phyloP scores from a whole-genome alignment of 2,329 filamentous ascomycete species.

The Claviceps lovelessii region DNA sequence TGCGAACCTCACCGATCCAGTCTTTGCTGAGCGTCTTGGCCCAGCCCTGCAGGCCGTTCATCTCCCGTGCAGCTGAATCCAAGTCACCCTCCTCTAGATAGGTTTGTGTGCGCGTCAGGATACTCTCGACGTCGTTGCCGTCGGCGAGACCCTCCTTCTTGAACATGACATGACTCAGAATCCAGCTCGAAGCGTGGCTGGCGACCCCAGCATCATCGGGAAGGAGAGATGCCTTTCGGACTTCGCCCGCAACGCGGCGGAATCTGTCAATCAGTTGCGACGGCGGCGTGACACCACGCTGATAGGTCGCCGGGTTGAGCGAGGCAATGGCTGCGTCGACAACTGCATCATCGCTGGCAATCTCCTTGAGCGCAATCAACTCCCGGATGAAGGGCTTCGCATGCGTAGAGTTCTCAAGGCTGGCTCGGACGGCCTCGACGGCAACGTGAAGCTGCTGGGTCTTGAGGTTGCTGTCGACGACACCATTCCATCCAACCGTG shows the following conservation, averaged over 20 bases:
- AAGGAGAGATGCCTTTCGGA: constrained; percentile 83
- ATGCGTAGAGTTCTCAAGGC: constrained; percentile 55
- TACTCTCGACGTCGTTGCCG: constrained; percentile 84
- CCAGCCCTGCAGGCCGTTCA: constrained; percentile 89
- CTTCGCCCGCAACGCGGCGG: constrained; percentile 79
- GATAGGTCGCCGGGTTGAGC: constrained; percentile 87
- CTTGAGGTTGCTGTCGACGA: constrained; percentile 78
- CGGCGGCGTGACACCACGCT: constrained; percentile 71
- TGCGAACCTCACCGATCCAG: constrained; percentile 81
- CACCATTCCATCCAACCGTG: constrained; percentile 76
- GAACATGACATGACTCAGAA: constrained; percentile 90
- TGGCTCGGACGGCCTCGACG: constrained; percentile 79
- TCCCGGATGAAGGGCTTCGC: constrained; percentile 82
- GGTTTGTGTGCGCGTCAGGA: constrained; percentile 78
- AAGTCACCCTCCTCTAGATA: constrained; percentile 85
- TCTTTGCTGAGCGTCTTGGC: constrained; percentile 88
- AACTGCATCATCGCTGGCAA: constrained; percentile 68
- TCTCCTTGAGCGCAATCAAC: constrained; percentile 86
- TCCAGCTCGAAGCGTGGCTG: constrained; percentile 77
- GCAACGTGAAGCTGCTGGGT: constrained; percentile 95
- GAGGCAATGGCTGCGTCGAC: constrained; percentile 92
- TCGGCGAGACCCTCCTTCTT: constrained; percentile 77
- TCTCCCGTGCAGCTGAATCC: constrained; percentile 81
- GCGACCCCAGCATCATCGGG: constrained; percentile 91
- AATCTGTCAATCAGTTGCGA: constrained; percentile 89